Base-by-base conservation (phyloP, 1,284 basidiomycete genomes). In the Ustilago trichophora region DNA sequence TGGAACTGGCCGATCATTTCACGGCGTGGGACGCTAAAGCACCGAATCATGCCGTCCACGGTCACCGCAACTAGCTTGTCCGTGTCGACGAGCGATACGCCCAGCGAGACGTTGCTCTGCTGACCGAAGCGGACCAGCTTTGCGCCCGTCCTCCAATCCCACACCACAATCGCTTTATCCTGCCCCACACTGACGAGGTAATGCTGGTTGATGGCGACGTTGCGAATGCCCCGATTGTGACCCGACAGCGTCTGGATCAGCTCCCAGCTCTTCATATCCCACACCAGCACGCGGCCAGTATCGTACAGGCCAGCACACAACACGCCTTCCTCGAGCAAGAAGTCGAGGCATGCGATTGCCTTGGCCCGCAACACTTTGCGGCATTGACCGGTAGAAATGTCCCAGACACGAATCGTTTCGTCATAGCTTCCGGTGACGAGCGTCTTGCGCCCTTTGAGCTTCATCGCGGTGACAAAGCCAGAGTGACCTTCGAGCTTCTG, bases 1-100 rank as follows among this genome's bases (percentile, higher is more conserved):
- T 89, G 91, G 84, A 91, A 94, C 78, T 93, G 91, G 12, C 90
- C 91, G 15, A 94, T 86, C 92, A 95, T 93, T 82, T 93, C 91
- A 56, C 91, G 84, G 24, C 84, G 81, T 88, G 89, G 87, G 73
- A 94, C 94, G 3, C 90, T 92, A 83, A 94, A 95, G 12, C 91
- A 90, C 32, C 92, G 84, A 18, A 94, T 91, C 41, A 93, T 89
- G 8, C 91, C 92, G 82, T 95, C 93, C 66, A 95, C 91, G 0
- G 92, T 94, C 18, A 94, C 90, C 49, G 92, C 87, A 10, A 93
- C 89, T 22, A 95, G 88, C 37, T 90, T 85, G 44, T 85, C 82
- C 10, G 82, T 79, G 29, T 84, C 84, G 33, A 94, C 87, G 32
- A 95, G 87, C 80, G 92, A 91, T 26, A 94, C 91, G 9, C 92